phyloP scores from a whole-genome alignment of 169 alveolate genomes.

The Pseudocohnilembus persalinus region DNA sequence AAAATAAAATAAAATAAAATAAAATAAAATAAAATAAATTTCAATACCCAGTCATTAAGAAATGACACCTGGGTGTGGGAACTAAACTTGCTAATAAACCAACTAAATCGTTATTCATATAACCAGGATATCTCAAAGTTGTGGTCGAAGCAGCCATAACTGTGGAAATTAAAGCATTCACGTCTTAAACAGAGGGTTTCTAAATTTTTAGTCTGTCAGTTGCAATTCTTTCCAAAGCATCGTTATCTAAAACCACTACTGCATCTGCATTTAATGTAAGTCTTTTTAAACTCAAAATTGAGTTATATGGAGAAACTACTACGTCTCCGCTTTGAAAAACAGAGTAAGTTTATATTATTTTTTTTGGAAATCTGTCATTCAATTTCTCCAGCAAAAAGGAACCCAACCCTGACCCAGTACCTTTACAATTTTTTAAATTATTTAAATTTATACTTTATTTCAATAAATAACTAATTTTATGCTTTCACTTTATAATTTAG shows the following conservation, averaged over 20 bases:
- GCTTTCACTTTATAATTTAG: no score
- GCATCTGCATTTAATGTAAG: constrained; percentile 94
- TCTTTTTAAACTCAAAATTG: constrained; percentile 92
- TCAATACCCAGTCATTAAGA: constrained; percentile 98
- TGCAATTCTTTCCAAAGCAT: constrained; percentile 97
- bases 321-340: constrained; percentile 98
- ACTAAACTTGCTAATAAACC: constrained; percentile 97
- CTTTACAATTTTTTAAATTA: constrained; percentile 91
- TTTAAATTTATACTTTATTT: background rate
- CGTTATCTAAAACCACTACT: constrained; percentile 98
- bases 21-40: constrained; percentile 70
- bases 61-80: constrained; percentile 99
- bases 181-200: constrained; percentile 82
- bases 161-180: constrained; percentile 80
- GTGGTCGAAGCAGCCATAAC: constrained; percentile 96
- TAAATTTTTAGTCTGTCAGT: constrained; percentile 92
- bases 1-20: no score
- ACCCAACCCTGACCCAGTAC: constrained; percentile 99
- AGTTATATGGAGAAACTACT: constrained; percentile 99
- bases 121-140: constrained; percentile 97
- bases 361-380: constrained; percentile 95
- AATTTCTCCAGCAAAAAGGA: constrained; percentile 95
- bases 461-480: no score
- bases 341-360: constrained; percentile 83
- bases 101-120: constrained; percentile 97